A percentile compares a stretch with the other conserved stretches of the same genome.
phyloP scores from a whole-genome alignment of 2,329 filamentous ascomycete species.

The Hymenoscyphus fraxineus region DNA sequence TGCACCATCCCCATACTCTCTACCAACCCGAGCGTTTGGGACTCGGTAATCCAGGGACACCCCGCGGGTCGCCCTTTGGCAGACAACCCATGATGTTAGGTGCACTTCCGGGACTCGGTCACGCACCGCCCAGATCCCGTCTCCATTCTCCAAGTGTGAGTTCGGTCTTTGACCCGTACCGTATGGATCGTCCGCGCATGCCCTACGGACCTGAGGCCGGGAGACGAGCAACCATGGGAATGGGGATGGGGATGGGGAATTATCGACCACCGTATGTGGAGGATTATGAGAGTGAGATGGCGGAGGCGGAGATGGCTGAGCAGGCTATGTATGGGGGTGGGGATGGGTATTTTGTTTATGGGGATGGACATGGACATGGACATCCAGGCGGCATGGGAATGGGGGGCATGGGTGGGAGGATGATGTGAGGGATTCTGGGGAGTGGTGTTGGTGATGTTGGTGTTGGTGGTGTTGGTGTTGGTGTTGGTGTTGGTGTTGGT shows the following conservation, averaged over 20 bases:
- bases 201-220: constrained; percentile 12
- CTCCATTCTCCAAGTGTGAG: constrained; percentile 9
- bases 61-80: background rate
- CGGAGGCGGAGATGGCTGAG: constrained; percentile 13
- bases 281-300: constrained; percentile 20
- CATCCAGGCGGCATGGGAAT: background rate
- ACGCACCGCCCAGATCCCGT: constrained; percentile 1
- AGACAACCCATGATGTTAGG: background rate
- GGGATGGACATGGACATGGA: background rate
- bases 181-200: constrained; percentile 16
- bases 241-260: background rate
- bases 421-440: background rate
- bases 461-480: background rate
- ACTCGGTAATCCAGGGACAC: background rate
- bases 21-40: background rate
- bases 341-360: background rate
- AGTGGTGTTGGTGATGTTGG: background rate
- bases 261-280: constrained; percentile 25
- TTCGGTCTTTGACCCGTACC: constrained; percentile 12
- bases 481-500: background rate
- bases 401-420: background rate
- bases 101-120: constrained; percentile 1
- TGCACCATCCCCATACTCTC: background rate
- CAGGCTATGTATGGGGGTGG: background rate
- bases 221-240: background rate